These are phyloP conservation scores for Bromus sterilis DNA, from an alignment of 176 grass and related monocot genomes.

Conservation along the genomic window DNA sequence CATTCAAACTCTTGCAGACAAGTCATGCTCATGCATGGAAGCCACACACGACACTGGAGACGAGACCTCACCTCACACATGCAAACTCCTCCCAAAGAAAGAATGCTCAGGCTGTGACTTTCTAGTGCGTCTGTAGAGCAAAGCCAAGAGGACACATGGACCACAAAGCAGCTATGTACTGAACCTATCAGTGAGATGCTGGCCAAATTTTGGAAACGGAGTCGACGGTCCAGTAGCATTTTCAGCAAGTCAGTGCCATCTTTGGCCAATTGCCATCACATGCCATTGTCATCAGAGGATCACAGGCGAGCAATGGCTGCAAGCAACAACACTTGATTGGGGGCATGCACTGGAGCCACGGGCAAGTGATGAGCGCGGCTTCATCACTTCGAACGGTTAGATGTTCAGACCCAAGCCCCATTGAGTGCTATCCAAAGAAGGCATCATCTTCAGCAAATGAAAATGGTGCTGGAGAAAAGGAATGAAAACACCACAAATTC, in stretches of 20 bases:
- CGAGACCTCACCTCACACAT: neutral
- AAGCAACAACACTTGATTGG: neutral
- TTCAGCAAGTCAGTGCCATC: neutral
- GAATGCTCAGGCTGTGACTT: conserved; percentile 6
- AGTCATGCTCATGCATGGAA: neutral
- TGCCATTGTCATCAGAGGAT: neutral
- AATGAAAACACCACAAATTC: neutral
- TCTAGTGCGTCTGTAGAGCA: conserved; percentile 1
- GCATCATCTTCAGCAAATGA: neutral
- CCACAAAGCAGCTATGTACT: conserved; percentile 9
- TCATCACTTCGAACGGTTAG: neutral
- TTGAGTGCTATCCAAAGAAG: neutral
- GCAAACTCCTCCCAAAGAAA: neutral
- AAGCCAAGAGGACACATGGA: neutral
- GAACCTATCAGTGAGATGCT: neutral
- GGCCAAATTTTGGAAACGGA: neutral
- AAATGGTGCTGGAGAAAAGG: neutral
- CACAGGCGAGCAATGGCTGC: neutral
- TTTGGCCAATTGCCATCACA: neutral
- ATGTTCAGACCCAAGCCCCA: neutral
- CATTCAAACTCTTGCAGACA: neutral
- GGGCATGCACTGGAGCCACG: neutral
- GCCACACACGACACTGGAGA: neutral
- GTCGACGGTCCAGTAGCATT: neutral
- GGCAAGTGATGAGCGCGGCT: neutral